Percentiles rank a stretch among this genome's conserved stretches.
Evolutionary conservation across 495 filamentous ascomycete species (phyloP).

Genomic region (Penicillium silybi): DNA sequence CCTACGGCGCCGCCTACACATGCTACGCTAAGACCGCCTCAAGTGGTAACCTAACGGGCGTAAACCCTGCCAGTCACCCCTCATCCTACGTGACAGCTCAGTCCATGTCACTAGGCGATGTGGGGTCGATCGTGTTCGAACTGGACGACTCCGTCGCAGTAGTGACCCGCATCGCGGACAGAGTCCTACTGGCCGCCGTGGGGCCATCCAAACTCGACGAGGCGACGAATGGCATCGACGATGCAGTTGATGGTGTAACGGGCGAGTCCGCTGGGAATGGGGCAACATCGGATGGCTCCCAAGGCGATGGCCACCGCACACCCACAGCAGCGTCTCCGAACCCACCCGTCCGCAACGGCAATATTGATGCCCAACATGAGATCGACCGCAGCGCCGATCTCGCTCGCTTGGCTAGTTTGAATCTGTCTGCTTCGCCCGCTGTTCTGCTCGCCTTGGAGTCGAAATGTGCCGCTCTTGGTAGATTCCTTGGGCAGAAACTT

Average conservation of each 20-base stretch:
- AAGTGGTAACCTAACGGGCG: conserved; percentile 44
- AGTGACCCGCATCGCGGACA: conserved; percentile 44
- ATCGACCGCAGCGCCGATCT: conserved; percentile 43
- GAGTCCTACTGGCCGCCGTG: conserved; percentile 43
- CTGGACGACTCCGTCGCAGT: conserved; percentile 44
- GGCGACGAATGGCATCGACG: conserved; percentile 13
- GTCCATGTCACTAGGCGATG: conserved; percentile 47
- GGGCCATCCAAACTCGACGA: conserved; percentile 34
- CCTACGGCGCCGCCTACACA: conserved; percentile 47
- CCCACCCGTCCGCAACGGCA: conserved; percentile 16
- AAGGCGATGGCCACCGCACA: conserved; percentile 13
- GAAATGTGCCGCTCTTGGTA: conserved; percentile 43
- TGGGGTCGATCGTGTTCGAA: conserved; percentile 48
- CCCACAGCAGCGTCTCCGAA: conserved; percentile 10
- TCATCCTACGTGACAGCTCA: conserved; percentile 47
- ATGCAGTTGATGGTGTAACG: not conserved
- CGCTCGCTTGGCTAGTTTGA: conserved; percentile 37
- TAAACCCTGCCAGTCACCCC: conserved; percentile 45
- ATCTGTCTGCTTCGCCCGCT: conserved; percentile 38
- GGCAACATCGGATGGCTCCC: conserved; percentile 11
- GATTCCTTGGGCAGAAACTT: conserved; percentile 42
- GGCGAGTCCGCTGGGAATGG: conserved; percentile 15
- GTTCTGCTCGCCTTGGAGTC: conserved; percentile 44
- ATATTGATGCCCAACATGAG: conserved; percentile 36
- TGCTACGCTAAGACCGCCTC: conserved; percentile 46